Percentiles rank a stretch among this genome's conserved stretches.
Evolutionary conservation across 352 stramenopile genomes (phyloP).

Genomic region (Phytophthora chlamydospora): DNA sequence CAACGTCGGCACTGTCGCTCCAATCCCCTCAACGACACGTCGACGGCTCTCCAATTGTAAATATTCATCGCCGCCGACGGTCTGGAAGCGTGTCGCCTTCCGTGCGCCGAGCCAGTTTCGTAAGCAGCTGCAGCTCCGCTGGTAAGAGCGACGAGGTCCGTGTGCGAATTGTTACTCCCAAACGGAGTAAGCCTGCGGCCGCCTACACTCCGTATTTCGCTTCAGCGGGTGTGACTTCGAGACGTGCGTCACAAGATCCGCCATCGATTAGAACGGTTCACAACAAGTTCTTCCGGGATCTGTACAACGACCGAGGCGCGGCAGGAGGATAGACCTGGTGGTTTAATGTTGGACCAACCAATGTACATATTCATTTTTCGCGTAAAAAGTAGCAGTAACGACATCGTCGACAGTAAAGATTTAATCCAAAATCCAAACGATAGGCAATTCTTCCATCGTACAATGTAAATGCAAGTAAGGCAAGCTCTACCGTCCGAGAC

Average conservation of each 20-base stretch:
- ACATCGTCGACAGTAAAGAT: too few relatives aligned
- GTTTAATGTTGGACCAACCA: not conserved
- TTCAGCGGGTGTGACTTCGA: slow-evolving; percentile 11
- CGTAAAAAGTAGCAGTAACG: too few relatives aligned
- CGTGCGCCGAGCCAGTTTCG: slow-evolving; percentile 27
- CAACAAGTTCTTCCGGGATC: slow-evolving; percentile 42
- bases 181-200: slow-evolving; percentile 16
- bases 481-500: too few relatives aligned
- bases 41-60: slow-evolving; percentile 31
- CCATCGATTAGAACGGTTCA: slow-evolving; percentile 30
- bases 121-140: slow-evolving; percentile 29
- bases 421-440: too few relatives aligned
- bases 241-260: slow-evolving; percentile 7
- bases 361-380: too few relatives aligned
- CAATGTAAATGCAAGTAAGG: too few relatives aligned
- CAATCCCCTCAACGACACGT: slow-evolving; percentile 38
- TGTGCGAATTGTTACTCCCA: slow-evolving; percentile 32
- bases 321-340: not conserved
- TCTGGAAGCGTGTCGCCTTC: slow-evolving; percentile 26
- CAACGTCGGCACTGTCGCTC: slow-evolving; percentile 49
- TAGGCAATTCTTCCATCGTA: too few relatives aligned
- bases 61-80: slow-evolving; percentile 19
- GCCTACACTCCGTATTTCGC: slow-evolving; percentile 36
- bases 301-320: slow-evolving; percentile 23
- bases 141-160: slow-evolving; percentile 30